Base-by-base conservation (phyloP, 2,329 filamentous ascomycete genomes). In the Escovopsis sp. region DNA sequence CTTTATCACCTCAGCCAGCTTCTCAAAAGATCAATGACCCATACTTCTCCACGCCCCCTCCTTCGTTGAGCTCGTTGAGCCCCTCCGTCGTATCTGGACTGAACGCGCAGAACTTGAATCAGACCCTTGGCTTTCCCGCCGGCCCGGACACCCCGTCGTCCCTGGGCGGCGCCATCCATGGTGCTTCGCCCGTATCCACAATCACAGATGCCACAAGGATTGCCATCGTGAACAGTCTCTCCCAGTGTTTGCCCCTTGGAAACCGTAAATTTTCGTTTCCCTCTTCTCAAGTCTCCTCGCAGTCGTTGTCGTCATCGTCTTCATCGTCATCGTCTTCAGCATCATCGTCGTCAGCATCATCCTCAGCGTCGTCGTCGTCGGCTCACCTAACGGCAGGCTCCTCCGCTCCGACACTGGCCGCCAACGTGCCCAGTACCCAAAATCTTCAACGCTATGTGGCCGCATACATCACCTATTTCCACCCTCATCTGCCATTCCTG, bases 401-500 rank as follows among this genome's bases (percentile, higher is more conserved):
- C 67, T 57, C 70, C 71, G 57, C 63, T 47, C 59, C 65, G 51
- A 66, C 69, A 50, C 63, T 70, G 51, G 68, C 64, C 54, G 72
- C 65, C 51, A 72, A 65, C 49, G 71, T 94, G 44, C 88, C 89
- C 41, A 86, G 74, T 63, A 89, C 85, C 30, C 71, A 75, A 56
- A 86, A 95, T 57, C 76, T 96, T 47, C 87, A 93, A 60, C 82
- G 86, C 58, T 95, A 88, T 60, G 84, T 95, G 47, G 79, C 79
- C 49, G 82, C 88, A 45, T 96, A 95, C 63, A 78, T 96, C 53
- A 79, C 79, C 49, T 94, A 85, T 59, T 94, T 94, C 60, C 88
- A 95, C 56, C 89, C 89, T 16, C 89, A 96, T 58, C 64, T 94
- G 46, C 89, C 91, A n/a, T 94, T 96, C 61, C 68, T 94, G 46